These are phyloP conservation scores for Pseudocercospora eumusae DNA, from an alignment of 2,329 filamentous ascomycete genomes.

Conservation along the genomic window DNA sequence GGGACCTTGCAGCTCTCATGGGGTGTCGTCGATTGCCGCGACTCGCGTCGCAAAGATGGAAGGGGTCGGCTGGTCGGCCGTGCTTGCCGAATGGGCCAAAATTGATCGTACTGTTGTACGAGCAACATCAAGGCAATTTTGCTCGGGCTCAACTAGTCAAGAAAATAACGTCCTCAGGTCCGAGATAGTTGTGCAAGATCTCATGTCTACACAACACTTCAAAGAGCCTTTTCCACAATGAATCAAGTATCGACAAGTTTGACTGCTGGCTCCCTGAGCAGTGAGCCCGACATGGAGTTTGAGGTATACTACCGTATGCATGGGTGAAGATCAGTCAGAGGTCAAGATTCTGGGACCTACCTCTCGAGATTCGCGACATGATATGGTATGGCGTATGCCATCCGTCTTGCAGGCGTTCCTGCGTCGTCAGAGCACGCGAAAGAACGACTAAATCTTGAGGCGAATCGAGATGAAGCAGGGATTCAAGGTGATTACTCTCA, in stretches of 20 bases:
- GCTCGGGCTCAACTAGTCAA: neutral
- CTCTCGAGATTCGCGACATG: neutral
- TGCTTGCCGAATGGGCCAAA: neutral
- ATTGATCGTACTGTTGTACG: neutral
- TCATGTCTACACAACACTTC: neutral
- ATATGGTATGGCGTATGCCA: neutral
- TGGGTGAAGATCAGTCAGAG: neutral
- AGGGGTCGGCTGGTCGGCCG: neutral
- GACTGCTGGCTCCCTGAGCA: neutral
- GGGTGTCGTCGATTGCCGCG: too few relatives aligned
- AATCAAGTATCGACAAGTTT: neutral
- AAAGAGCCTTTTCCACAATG: neutral
- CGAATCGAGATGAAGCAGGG: neutral
- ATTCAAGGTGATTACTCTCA: neutral
- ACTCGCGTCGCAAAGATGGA: neutral
- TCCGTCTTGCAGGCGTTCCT: neutral
- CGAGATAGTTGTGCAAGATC: neutral
- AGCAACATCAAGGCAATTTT: neutral
- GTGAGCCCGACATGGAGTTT: too few relatives aligned
- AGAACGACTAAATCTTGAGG: neutral
- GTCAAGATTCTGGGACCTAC: neutral
- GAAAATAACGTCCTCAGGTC: neutral
- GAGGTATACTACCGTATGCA: too few relatives aligned
- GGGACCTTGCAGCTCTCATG: slow-evolving; percentile 1
- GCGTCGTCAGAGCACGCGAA: neutral